These are phyloP conservation scores for Hippophae tibetana DNA, from an alignment of 306 rosid genomes.

Conservation along the genomic window DNA sequence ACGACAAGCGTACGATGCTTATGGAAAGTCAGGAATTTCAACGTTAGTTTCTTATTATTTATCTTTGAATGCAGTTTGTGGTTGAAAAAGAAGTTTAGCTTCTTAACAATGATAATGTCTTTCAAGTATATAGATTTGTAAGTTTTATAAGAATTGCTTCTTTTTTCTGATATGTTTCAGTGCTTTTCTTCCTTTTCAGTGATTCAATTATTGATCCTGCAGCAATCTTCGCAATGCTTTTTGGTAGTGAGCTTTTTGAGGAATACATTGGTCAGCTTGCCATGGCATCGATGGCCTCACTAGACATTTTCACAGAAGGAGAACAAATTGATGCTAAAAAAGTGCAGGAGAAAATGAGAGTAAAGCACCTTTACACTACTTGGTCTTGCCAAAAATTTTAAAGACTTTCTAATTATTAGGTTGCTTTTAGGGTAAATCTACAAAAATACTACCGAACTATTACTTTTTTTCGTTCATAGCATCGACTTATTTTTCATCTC, in stretches of 20 bases:
- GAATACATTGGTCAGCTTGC: constrained; percentile 95
- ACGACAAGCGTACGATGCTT: constrained; percentile 83
- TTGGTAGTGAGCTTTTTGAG: constrained; percentile 98
- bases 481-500: no score
- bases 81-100: constrained; percentile 11
- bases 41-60: constrained; percentile 48
- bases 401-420: constrained; percentile 1
- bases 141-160: background rate
- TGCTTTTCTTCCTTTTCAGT: constrained; percentile 33
- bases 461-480: no score
- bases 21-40: constrained; percentile 90
- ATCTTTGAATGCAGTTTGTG: constrained; percentile 6
- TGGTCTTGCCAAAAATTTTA: background rate
- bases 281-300: constrained; percentile 96
- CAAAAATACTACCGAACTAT: no score
- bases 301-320: constrained; percentile 80
- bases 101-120: background rate
- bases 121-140: no score
- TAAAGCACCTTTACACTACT: constrained; percentile 13
- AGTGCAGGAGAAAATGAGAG: constrained; percentile 95
- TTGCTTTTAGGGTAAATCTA: no score
- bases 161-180: constrained; percentile 16
- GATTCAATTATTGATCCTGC: constrained; percentile 96
- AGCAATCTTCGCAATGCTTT: constrained; percentile 97
- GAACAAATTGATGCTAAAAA: constrained; percentile 78